Percentiles rank a stretch among this genome's conserved stretches.
These are phyloP conservation scores for Trebouxia gelatinosa DNA, from an alignment of 163 green algal genomes.

Conservation along the genomic window DNA sequence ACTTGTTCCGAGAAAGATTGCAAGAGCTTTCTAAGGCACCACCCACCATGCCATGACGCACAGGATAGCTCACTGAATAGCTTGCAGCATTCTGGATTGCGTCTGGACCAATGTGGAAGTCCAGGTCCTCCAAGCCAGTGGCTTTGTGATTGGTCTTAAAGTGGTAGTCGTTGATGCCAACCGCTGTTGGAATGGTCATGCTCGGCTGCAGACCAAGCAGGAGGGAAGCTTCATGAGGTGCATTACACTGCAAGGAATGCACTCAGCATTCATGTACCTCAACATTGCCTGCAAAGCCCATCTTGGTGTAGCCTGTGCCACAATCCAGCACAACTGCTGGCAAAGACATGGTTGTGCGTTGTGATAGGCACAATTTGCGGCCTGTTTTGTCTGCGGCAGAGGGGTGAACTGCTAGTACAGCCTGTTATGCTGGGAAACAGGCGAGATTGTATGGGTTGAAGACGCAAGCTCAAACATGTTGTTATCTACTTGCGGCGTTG, in stretches of 20 bases:
- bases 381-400: too few relatives aligned
- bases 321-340: slow-evolving; percentile 65
- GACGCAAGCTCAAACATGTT: too few relatives aligned
- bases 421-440: too few relatives aligned
- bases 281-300: slow-evolving; percentile 70
- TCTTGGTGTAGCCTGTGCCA: slow-evolving; percentile 72
- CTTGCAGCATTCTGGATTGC: slow-evolving; percentile 39
- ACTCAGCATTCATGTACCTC: slow-evolving; percentile 36
- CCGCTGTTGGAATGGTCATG: slow-evolving; percentile 39
- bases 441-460: too few relatives aligned
- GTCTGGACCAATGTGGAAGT: slow-evolving; percentile 57
- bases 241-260: neutral
- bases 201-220: slow-evolving; percentile 32
- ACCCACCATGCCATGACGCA: slow-evolving; percentile 51
- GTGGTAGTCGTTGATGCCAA: slow-evolving; percentile 20
- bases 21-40: too few relatives aligned
- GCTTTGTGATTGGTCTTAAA: neutral
- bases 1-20: too few relatives aligned
- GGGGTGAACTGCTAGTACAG: too few relatives aligned
- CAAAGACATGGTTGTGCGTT: slow-evolving; percentile 16
- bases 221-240: too few relatives aligned
- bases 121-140: slow-evolving; percentile 45
- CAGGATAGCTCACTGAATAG: slow-evolving; percentile 49
- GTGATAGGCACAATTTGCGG: too few relatives aligned
- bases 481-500: too few relatives aligned